These are phyloP conservation scores for Penstemon barbatus DNA, from an alignment of 257 asterid species.

Conservation along the genomic window DNA sequence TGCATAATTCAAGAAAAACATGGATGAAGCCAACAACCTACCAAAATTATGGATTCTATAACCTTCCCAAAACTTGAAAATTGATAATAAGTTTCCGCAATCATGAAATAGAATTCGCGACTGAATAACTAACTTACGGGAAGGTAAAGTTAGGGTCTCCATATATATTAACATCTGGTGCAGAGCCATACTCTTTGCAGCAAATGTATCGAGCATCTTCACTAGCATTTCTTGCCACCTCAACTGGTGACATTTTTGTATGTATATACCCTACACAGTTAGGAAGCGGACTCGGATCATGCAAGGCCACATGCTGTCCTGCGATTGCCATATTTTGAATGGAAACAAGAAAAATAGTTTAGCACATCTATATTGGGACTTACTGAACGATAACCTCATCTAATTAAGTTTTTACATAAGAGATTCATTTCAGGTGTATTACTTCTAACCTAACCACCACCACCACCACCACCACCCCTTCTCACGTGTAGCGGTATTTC, in stretches of 20 bases:
- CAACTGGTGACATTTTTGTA: conserved; percentile 89
- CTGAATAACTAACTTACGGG: conserved; percentile 53
- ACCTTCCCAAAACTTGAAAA: background rate
- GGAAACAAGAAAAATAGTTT: conserved; percentile 19
- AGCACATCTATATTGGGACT: background rate
- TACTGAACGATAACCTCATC: no score
- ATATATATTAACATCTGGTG: conserved; percentile 80
- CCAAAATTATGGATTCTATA: background rate
- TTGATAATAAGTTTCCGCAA: background rate
- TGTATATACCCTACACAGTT: conserved; percentile 86
- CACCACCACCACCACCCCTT: no score
- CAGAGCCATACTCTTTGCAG: conserved; percentile 76
- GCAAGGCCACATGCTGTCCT: conserved; percentile 98
- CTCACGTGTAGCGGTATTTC: no score
- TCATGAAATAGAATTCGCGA: background rate
- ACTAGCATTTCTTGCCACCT: conserved; percentile 76
- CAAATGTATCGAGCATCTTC: conserved; percentile 92
- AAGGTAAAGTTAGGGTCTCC: conserved; percentile 88
- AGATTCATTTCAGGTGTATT: no score
- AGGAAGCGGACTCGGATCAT: conserved; percentile 86
- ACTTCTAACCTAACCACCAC: no score
- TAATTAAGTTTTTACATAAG: no score
- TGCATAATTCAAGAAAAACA: background rate
- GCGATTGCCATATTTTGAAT: conserved; percentile 34
- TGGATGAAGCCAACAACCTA: background rate